Conservation (phyloP, 257 asterid genomes). For the Nicotiana obtusifolia region DNA sequence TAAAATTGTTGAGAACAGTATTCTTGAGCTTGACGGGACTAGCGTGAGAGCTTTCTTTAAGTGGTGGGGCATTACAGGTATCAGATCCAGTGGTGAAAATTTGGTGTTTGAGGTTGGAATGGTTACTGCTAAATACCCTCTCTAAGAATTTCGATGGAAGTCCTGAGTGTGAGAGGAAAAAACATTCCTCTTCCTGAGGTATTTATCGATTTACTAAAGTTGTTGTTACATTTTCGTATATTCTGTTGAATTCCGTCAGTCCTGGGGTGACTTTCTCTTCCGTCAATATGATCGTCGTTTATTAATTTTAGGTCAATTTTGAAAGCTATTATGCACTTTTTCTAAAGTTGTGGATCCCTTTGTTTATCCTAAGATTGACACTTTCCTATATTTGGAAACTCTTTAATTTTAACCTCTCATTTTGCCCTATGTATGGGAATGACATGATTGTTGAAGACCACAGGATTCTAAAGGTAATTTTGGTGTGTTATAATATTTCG, state of each 20-base stretch:
- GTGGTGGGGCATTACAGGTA: conserved; percentile 96
- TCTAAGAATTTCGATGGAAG: conserved; percentile 57
- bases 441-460: background rate
- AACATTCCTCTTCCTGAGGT: conserved; percentile 51
- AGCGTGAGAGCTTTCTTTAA: conserved; percentile 81
- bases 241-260: background rate
- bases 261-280: background rate
- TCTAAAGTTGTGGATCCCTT: conserved; percentile 48
- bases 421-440: background rate
- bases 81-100: conserved; percentile 57
- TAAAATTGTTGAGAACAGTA: conserved; percentile 69
- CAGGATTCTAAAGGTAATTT: background rate
- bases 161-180: conserved; percentile 65
- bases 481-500: background rate
- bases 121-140: conserved; percentile 73
- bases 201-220: background rate
- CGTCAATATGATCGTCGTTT: background rate
- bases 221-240: background rate
- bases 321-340: conserved; percentile 33
- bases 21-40: conserved; percentile 78
- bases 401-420: background rate
- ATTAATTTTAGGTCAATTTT: background rate
- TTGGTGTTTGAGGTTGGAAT: conserved; percentile 81
- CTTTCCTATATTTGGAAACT: background rate
- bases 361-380: conserved; percentile 38